Evolutionary conservation across 2,329 filamentous ascomycete species (phyloP).

Genomic region (Fusarium bulbicola): DNA sequence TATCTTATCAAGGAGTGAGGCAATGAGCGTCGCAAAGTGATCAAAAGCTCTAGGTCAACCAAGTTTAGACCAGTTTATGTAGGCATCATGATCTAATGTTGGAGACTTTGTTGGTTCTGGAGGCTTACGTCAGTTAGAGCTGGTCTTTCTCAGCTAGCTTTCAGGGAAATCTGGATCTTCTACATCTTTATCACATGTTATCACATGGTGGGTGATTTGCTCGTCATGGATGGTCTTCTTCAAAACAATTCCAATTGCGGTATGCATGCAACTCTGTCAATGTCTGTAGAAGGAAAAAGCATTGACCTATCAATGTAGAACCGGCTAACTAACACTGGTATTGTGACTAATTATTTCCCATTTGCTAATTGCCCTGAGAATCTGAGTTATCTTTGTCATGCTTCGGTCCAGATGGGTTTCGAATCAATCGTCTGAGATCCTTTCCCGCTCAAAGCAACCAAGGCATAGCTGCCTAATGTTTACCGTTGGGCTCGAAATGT

Average conservation of each 20-base stretch:
- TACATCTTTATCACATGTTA: not conserved
- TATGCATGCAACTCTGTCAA: no score
- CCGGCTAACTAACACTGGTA: not conserved
- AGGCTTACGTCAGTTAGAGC: not conserved
- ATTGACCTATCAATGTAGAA: no score
- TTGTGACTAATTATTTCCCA: not conserved
- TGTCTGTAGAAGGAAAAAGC: no score
- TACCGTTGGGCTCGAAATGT: not conserved
- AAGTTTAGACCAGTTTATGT: no score
- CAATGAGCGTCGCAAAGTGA: not conserved
- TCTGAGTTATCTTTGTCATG: not conserved
- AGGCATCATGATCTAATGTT: fast-evolving
- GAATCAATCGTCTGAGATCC: not conserved
- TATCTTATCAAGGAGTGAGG: not conserved
- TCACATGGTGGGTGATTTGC: not conserved
- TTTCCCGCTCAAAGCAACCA: not conserved
- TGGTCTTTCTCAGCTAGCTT: not conserved
- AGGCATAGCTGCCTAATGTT: not conserved
- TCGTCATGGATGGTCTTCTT: no score
- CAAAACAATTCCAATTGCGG: no score
- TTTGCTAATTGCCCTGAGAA: no score
- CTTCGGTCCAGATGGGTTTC: no score
- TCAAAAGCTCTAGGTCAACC: no score
- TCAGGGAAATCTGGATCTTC: not conserved
- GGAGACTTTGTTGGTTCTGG: no score